Evolutionary conservation across 2,329 filamentous ascomycete species (phyloP).

Genomic region (Colletotrichum trifolii): DNA sequence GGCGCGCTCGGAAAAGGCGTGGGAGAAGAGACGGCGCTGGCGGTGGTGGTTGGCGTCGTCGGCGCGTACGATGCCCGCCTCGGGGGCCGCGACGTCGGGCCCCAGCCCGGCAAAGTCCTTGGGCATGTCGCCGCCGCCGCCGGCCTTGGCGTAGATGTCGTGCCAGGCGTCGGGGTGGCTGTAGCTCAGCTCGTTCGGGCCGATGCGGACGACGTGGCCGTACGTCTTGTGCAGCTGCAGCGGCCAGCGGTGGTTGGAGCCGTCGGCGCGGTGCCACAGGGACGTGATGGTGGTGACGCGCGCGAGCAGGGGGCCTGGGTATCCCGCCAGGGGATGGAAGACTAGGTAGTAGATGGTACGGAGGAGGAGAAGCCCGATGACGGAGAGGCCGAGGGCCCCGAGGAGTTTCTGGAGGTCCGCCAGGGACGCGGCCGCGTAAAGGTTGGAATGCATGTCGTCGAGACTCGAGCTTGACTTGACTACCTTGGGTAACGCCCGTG

Average conservation of each 20-base stretch:
- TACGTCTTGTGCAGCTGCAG: conserved; percentile 39
- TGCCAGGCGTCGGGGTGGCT: conserved; percentile 36
- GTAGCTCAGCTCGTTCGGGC: conserved; percentile 37
- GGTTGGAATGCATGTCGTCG: background rate
- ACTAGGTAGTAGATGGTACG: conserved; percentile 33
- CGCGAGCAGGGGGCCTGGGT: conserved; percentile 29
- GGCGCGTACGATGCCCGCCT: conserved; percentile 31
- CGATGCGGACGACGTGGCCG: conserved; percentile 37
- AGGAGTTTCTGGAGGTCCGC: conserved; percentile 5
- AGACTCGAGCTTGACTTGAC: too few species aligned
- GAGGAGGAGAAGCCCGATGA: conserved; percentile 15
- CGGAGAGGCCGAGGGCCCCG: conserved; percentile 4
- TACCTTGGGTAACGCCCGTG: background rate
- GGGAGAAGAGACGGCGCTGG: conserved; percentile 41
- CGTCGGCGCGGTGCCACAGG: conserved; percentile 31
- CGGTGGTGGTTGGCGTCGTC: conserved; percentile 26
- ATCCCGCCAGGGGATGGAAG: conserved; percentile 30
- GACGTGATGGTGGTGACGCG: conserved; percentile 23
- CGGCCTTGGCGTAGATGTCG: conserved; percentile 36
- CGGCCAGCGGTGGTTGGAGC: conserved; percentile 32
- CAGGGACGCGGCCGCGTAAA: background rate
- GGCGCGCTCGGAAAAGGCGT: conserved; percentile 45
- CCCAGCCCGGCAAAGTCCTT: conserved; percentile 45
- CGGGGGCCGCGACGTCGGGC: conserved; percentile 44
- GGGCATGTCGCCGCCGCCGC: conserved; percentile 35